Percentiles rank a stretch among this genome's conserved stretches.
Conservation (phyloP, 106 monocot genomes). For the Phalaenopsis aphrodite region DNA sequence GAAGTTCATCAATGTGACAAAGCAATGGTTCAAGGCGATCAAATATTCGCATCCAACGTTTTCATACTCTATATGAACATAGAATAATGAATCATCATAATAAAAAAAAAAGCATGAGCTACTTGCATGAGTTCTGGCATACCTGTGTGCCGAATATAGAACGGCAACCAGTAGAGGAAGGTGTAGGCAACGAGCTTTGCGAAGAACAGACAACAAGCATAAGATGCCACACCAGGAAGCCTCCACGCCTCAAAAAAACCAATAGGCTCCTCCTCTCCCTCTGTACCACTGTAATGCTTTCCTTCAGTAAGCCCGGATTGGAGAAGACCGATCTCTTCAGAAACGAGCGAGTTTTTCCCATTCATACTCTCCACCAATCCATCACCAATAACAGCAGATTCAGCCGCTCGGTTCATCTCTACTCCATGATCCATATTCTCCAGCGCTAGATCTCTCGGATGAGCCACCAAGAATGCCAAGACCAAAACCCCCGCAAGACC, state of each 20-base stretch:
- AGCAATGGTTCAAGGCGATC: background rate
- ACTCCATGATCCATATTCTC: conserved; percentile 20
- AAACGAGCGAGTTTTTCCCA: background rate
- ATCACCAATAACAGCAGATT: conserved; percentile 2
- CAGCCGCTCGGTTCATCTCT: conserved; percentile 25
- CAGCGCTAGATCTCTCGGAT: conserved; percentile 45
- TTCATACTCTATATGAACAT: background rate
- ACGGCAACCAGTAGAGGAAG: conserved; percentile 94
- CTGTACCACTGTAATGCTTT: background rate
- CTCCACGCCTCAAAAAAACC: conserved; percentile 93
- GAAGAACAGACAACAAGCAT: conserved; percentile 85
- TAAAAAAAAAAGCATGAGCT: background rate
- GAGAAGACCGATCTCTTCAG: background rate
- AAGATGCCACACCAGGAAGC: conserved; percentile 74
- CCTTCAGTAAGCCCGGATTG: conserved; percentile 9
- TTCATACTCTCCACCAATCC: conserved; percentile 18
- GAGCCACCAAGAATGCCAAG: conserved; percentile 40
- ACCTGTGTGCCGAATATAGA: conserved; percentile 87
- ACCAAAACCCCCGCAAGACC: conserved; percentile 34
- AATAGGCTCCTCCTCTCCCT: conserved; percentile 28
- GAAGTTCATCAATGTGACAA: background rate
- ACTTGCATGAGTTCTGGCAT: conserved; percentile 7
- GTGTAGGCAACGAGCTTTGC: conserved; percentile 95
- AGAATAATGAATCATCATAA: background rate
- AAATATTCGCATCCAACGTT: background rate